Conservation (phyloP, 1,284 basidiomycete genomes). For the Pholiota adiposa region DNA sequence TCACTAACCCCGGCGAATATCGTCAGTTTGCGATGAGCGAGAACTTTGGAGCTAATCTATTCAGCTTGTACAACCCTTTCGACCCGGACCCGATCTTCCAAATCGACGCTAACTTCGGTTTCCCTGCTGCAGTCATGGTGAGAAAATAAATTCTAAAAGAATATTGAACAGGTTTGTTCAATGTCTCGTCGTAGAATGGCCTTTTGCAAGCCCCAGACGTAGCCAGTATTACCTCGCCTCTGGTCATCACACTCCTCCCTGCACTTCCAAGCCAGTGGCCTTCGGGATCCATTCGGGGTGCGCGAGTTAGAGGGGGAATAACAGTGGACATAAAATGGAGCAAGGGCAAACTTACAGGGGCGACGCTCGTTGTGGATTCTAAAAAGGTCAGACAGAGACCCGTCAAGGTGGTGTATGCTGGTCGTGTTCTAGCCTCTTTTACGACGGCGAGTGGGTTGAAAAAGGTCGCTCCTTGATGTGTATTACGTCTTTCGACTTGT, state of each 20-base stretch:
- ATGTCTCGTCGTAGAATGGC: slow-evolving; percentile 67
- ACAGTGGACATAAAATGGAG: slow-evolving; percentile 59
- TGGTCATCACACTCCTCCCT: slow-evolving; percentile 64
- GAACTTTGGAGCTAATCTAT: slow-evolving; percentile 68
- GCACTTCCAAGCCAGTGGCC: slow-evolving; percentile 67
- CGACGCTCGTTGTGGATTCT: slow-evolving; percentile 40
- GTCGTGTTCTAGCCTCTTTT: slow-evolving; percentile 44
- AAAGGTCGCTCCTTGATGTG: slow-evolving; percentile 22
- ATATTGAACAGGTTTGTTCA: neutral
- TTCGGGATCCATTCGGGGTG: slow-evolving; percentile 59
- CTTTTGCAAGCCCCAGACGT: slow-evolving; percentile 72
- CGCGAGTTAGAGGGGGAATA: slow-evolving; percentile 65
- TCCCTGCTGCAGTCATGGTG: slow-evolving; percentile 68
- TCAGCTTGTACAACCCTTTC: slow-evolving; percentile 62
- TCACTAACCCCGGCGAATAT: neutral
- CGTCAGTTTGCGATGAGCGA: slow-evolving; percentile 59
- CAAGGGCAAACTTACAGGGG: slow-evolving; percentile 44
- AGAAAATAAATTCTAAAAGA: slow-evolving; percentile 3
- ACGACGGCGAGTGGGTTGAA: slow-evolving; percentile 40
- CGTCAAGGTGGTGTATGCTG: slow-evolving; percentile 50
- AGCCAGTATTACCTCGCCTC: slow-evolving; percentile 47
- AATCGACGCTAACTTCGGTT: slow-evolving; percentile 78
- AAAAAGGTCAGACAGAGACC: slow-evolving; percentile 40
- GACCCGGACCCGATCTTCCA: slow-evolving; percentile 64
- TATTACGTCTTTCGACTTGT: too few species aligned